Evolutionary conservation across 2,329 filamentous ascomycete species (phyloP), one percentile per base, ranked within the genome.

Genomic region (Stemphylium beticola): DNA sequence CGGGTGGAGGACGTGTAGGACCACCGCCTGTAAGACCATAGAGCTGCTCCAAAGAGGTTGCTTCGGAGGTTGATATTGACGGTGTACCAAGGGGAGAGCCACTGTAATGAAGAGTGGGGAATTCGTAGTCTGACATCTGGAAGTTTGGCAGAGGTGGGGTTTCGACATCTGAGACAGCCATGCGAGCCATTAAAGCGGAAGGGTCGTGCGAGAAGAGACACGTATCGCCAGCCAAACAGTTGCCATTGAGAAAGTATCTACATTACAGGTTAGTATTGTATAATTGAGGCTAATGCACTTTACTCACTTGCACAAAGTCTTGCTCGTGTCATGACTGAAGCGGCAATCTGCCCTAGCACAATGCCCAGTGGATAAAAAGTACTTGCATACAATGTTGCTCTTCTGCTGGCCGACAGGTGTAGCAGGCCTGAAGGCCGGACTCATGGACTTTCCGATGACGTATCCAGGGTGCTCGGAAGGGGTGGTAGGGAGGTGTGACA

Each of bases 121-220:
- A 99, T 9, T 89, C 91, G 62, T 89, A 87, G 74, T 96, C 93
- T 67, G 93, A 89, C 37, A 96, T 83, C 62, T 93, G 90, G 57
- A 96, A 87, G 57, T 85, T 86, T 4, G 85, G 84, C 41, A 82
- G 74, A n/a, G 88, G 85, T 48, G 87, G 85, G 34, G 87, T 88
- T 64, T 81, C 82, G 54, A 84, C 80, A 40, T 86, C 90, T 59
- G 91, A 89, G 12, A 97, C 77, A 29, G 83, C 86, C 60, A 99
- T 83, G 65, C 90, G 90, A 68, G 89, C 92, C 78, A 96, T 87
- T 12, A 97, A 83, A 63, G 92, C 86, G 1, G 92, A 87, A 2
- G 95, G 95, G 66, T 99, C 95, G 76, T 99, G 95, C 12, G 93
- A 98, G 79, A 99, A 99, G 55, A 96, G 91, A 75, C 95, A 99